Evolutionary conservation across 345 rosid species (phyloP).

Genomic region (Capsella bursapastoris): DNA sequence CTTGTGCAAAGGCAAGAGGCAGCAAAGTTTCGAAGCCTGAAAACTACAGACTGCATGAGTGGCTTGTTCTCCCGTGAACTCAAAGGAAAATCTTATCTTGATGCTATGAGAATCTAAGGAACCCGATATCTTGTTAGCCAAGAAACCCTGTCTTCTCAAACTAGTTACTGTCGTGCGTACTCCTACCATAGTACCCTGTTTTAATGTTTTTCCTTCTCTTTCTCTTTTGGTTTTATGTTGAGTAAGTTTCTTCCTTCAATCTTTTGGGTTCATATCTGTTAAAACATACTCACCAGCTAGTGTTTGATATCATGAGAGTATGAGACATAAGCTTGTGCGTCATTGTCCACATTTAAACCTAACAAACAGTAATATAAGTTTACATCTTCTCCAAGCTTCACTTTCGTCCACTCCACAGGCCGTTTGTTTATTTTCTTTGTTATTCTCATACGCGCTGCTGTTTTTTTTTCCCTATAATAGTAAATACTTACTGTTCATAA

Average conservation of each 20-base stretch:
- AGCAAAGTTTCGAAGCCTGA: slow-evolving; percentile 33
- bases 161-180: background rate
- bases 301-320: background rate
- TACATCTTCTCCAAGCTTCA: no score
- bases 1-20: slow-evolving; percentile 32
- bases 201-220: background rate
- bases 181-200: background rate
- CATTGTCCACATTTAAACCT: background rate
- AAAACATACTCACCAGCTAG: background rate
- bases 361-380: background rate
- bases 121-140: slow-evolving; percentile 1
- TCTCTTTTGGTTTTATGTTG: no score
- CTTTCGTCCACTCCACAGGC: background rate
- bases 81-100: slow-evolving; percentile 40
- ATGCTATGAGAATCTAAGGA: slow-evolving; percentile 37
- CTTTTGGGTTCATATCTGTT: background rate
- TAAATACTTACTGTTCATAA: background rate
- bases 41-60: slow-evolving; percentile 26
- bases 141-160: slow-evolving; percentile 4
- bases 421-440: background rate
- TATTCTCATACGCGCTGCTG: no score
- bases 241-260: background rate
- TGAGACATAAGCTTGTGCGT: background rate
- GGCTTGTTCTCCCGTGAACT: slow-evolving; percentile 40
- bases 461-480: no score